phyloP scores from a whole-genome alignment of 169 alveolate species.

The Plasmodium chabaudi region DNA sequence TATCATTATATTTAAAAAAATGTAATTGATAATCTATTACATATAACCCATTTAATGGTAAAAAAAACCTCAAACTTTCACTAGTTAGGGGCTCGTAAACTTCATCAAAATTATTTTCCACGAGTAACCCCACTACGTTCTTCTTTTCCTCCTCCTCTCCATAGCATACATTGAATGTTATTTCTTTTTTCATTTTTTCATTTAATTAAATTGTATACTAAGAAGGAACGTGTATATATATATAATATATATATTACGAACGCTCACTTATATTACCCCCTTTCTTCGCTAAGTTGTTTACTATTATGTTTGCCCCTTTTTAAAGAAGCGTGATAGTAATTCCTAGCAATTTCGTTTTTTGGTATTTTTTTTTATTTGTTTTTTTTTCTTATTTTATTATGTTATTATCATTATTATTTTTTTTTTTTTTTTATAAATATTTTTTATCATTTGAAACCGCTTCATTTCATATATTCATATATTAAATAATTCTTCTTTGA shows the following conservation, averaged over 20 bases:
- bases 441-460: no score
- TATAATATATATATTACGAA: neutral
- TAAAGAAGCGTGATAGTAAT: no score
- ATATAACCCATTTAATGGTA: conserved; percentile 55
- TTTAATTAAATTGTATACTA: neutral
- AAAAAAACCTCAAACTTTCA: conserved; percentile 59
- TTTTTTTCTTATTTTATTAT: no score
- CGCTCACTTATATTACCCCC: no score
- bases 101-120: conserved; percentile 72
- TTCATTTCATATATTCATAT: no score
- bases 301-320: no score
- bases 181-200: conserved; percentile 53
- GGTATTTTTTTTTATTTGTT: no score
- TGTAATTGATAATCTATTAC: conserved; percentile 69
- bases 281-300: no score
- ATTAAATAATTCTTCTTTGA: no score
- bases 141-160: conserved; percentile 71
- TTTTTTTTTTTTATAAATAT: no score
- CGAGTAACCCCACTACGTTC: conserved; percentile 43
- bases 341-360: no score
- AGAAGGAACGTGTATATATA: neutral
- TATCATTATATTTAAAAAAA: conserved; percentile 43
- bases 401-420: no score
- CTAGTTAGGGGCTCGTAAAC: conserved; percentile 66
- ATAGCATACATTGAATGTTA: conserved; percentile 37